Base-by-base conservation (phyloP, 805 yeast genomes). In the Grigorovia humatica region DNA sequence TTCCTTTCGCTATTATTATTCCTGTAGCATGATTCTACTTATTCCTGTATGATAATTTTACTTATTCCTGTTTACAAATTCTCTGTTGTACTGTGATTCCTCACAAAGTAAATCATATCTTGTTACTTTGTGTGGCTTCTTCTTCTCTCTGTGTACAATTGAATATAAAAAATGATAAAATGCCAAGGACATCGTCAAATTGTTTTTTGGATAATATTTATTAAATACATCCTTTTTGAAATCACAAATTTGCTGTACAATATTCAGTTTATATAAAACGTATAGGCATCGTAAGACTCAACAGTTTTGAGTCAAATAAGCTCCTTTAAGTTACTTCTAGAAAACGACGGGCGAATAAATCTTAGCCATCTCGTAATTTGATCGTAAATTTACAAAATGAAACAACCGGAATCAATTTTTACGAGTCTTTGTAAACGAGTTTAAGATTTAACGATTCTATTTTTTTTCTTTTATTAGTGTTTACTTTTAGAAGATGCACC, bases 51-150 rank as follows among this genome's bases (percentile, higher is more conserved):
- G 27, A 23, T 23, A 32, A 32, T 11, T 32, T 38, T 15, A 38
- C 15, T 38, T 38, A 38, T 38, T 38, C 32, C 8, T 6, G 51
- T 43, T 30, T 43, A 23, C 27, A 32, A 48, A 43, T 20, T 27
- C 23, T 46, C 15, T 29, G 23, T 6, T 32, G 27, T 44, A 48
- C 27, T 18, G 38, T 44, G 23, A 51, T 35, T 7, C 42, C 13
- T 38, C 18, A 38, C 42, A 38, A 12, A 38, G 17, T 38, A 51
- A 30, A 44, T 51, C 52, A 38, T 51, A 40, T 27, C 52, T 30
- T 27, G 50, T 48, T 41, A 51, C 45, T 23, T 32, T 51, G 2
- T 44, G 27, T 3, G 51, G 51, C 13, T 38, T 38, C 15, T 38
- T 38, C 17, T 38, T 38, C 17, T 32, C 27, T 18, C 41, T 45